Evolutionary conservation across 2,329 filamentous ascomycete genomes (phyloP), one percentile per base, ranked within the genome.

Genomic region (Aureobasidium uvarum): DNA sequence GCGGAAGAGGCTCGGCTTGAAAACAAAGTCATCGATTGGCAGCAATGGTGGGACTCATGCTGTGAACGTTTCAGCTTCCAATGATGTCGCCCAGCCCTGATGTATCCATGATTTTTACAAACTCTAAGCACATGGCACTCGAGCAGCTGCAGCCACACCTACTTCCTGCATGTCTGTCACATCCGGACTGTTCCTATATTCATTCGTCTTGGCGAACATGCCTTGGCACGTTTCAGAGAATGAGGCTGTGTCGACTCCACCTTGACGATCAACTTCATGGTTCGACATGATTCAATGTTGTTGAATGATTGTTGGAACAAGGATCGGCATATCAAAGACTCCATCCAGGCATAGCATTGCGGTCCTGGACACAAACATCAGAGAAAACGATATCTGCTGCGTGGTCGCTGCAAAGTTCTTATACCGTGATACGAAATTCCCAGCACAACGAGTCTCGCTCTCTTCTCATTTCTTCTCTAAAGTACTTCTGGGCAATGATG

Each of bases 1-100:
- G 95, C 94, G 0, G 95, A 98, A 77, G 90, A 96, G 71, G 92
- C 94, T 5, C 85, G 94, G 72, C 81, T 80, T 58, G 82, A 83
- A 59, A 86, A 84, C 72, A 87, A 84, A 73, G 87, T 95, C 8
- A 78, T 98, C 4, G 83, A 89, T 70, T 97, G 91, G 87, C 78
- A 79, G 50, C 77, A 83, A 54, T 96, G 92, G 91, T 96, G 92
- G 92, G 31, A 38, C 20, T 77, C 78, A n/a, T 51, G 43, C 58
- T 33, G n/a, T n/a, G 20, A 20, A 31, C 13, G 58, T 11, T 62
- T 62, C 45, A 16, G 20, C 18, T 5, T 4, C 5, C 3, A 41
- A 11, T 33, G 31, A 20, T 8, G 1, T 10, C 23, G 1, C 39
- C 8, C 43, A 33, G 31, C 33, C 58, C 33, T 62, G 45, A 51